Evolutionary conservation across 2,329 filamentous ascomycete genomes (phyloP).

Genomic region (Pseudogymnoascus sp.): DNA sequence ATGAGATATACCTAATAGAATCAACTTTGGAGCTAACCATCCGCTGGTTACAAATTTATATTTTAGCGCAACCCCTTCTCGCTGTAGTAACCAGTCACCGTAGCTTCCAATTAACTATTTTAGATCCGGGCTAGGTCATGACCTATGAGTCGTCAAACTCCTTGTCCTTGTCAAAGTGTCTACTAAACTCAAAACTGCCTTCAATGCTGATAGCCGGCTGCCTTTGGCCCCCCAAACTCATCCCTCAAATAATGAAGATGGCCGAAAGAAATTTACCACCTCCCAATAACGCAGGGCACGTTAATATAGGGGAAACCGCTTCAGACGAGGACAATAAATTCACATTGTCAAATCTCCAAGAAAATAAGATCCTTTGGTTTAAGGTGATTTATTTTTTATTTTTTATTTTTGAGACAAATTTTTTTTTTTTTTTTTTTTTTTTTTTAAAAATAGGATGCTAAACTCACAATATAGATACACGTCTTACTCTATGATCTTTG

Average conservation of each 20-base stretch:
- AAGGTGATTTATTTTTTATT: background rate
- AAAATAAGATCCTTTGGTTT: background rate
- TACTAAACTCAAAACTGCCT: background rate
- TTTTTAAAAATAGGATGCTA: background rate
- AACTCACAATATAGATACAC: slow-evolving; percentile 14
- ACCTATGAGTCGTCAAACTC: background rate
- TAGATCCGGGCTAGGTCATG: background rate
- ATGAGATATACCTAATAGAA: background rate
- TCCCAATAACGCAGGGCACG: background rate
- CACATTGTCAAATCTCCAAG: background rate
- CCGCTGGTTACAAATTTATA: background rate
- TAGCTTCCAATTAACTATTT: background rate
- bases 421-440: background rate
- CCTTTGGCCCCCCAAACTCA: background rate
- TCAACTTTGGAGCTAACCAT: background rate
- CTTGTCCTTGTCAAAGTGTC: background rate
- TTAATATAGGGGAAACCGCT: background rate
- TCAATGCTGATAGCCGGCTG: background rate
- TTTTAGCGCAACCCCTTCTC: background rate
- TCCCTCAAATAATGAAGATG: background rate
- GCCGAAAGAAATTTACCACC: background rate
- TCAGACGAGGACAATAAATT: background rate
- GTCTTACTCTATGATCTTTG: slow-evolving; percentile 22
- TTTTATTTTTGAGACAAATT: background rate
- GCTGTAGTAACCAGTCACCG: background rate